Evolutionary conservation across 345 rosid species (phyloP), one percentile per base, ranked within the genome.

Genomic region (Hirschfeldia incana): DNA sequence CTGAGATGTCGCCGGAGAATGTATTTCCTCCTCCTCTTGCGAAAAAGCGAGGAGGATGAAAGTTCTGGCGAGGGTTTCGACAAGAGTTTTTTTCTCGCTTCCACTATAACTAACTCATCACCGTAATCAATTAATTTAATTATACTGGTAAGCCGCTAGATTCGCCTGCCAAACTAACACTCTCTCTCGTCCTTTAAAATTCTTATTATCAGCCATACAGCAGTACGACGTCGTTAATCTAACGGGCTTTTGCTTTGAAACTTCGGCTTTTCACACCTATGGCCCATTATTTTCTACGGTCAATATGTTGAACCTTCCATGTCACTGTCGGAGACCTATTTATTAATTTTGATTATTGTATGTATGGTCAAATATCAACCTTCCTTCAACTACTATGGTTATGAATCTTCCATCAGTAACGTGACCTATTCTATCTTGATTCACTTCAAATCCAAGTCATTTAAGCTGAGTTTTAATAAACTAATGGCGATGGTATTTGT

Each of bases 391-490:
- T 79, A 26, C 78, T 16, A 26, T 78, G 65, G 15, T 60, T 28
- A 60, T 10, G 77, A 73, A 73, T 64, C 73, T 73, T 67, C 73
- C 64, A 32, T 49, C 69, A 39, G 13, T n/a, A n/a, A 49, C 55
- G 17, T 49, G 13, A 49, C 55, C 55, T 72, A 78, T 57, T 62
- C 70, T 76, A 69, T 62, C 42, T 78, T 78, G 82, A 59, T 78
- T 78, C 46, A 46, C 82, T 78, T 78, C 0, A 6, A 78, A 60
- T 78, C 82, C 44, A 78, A 78, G 77, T 72, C 0, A 65, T 32
- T 65, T 21, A 6, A 28, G 3, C 21, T 12, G 17, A 36, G 2
- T 28, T 32, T 66, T 55, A 44, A 34, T 57, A 1, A 34, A 55
- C 7, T 15, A 27, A 10, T 5, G 29, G 3, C 2, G 17, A 44